Base-by-base conservation (phyloP, 371 early-diverging fungal genomes). In the Mucor indicus region DNA sequence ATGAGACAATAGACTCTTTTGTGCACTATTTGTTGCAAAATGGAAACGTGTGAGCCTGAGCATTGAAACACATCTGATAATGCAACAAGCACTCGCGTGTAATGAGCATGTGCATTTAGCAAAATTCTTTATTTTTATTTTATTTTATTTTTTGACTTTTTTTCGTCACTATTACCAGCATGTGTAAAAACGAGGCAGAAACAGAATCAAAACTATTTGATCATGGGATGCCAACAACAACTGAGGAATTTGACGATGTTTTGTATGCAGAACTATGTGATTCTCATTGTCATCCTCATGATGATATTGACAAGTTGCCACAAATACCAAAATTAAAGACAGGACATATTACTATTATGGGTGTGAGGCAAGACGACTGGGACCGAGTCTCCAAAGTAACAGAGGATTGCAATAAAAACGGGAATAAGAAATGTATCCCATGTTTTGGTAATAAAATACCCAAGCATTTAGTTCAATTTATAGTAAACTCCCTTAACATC, bases 241-340 rank as follows among this genome's bases (percentile, higher is more conserved):
- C 39, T n/a, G 55, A 59, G 16, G 43, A 22, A 2, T 61, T 65
- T 50, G 60, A 65, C 13, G 47, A 46, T 1, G 16, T 13, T 1
- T 20, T 60, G 5, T 64, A 39, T 21, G n/a, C 20, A 11, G n/a
- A 51, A 15, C 29, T 76, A 2, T 72, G 71, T 40, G 77, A 76
- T 56, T 62, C 66, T 1, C 77, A 76, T 23, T 72, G 77, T 43
- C 77, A 76, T 47, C 67, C 73, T 8, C 77, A 76, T 33, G 77
- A 76, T 37, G 77, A 62, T 42, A 12, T 41, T 3, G 55, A 63
- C 0, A 27, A 60, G 2, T 48, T 72, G 1, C 23, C 24, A 15
- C 11, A 37, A n/a, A 72, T 76, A 45, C 38, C 64, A 1, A 37
- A 49, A 30, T 42, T 76, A 3, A 53, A 60, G 24, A 72, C 70